phyloP scores from a whole-genome alignment of 2,329 filamentous ascomycete genomes.

The Stagonosporopsis vannaccii region DNA sequence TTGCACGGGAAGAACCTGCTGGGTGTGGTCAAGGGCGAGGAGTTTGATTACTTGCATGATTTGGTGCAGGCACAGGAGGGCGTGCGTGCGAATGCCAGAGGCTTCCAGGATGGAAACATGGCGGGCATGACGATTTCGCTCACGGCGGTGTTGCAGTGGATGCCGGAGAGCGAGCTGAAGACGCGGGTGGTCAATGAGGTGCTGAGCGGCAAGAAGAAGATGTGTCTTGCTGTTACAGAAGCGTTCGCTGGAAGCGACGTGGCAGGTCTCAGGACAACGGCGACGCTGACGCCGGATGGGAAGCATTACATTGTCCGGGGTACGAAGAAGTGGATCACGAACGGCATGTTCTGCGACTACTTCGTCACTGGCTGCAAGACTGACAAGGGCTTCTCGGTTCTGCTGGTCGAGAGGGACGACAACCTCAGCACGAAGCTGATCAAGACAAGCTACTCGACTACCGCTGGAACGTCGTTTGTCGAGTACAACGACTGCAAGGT shows the following conservation, averaged over 20 bases:
- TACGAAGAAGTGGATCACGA: constrained; percentile 85
- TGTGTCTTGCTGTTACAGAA: constrained; percentile 86
- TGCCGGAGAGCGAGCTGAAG: constrained; percentile 71
- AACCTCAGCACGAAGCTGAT: constrained; percentile 79
- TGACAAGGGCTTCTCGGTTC: constrained; percentile 77
- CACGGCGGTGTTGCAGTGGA: constrained; percentile 80
- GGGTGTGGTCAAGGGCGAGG: constrained; percentile 74
- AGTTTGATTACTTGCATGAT: constrained; percentile 90
- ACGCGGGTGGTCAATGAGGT: constrained; percentile 74
- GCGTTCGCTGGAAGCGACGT: constrained; percentile 88
- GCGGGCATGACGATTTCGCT: constrained; percentile 85
- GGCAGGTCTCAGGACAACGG: constrained; percentile 79
- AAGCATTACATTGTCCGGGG: constrained; percentile 70
- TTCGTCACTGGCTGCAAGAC: constrained; percentile 84
- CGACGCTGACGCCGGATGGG: constrained; percentile 53
- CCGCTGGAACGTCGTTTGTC: constrained; percentile 80
- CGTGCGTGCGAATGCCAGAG: constrained; percentile 72
- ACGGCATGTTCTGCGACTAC: constrained; percentile 81
- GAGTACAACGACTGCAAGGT: constrained; percentile 89
- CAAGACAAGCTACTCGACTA: constrained; percentile 81
- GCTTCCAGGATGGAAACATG: constrained; percentile 88
- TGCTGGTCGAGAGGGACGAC: constrained; percentile 76
- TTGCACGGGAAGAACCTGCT: constrained; percentile 74
- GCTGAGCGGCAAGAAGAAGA: constrained; percentile 83
- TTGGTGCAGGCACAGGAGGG: constrained; percentile 78